Base-by-base conservation (phyloP, 805 yeast species). In the Candida fluviatilis region DNA sequence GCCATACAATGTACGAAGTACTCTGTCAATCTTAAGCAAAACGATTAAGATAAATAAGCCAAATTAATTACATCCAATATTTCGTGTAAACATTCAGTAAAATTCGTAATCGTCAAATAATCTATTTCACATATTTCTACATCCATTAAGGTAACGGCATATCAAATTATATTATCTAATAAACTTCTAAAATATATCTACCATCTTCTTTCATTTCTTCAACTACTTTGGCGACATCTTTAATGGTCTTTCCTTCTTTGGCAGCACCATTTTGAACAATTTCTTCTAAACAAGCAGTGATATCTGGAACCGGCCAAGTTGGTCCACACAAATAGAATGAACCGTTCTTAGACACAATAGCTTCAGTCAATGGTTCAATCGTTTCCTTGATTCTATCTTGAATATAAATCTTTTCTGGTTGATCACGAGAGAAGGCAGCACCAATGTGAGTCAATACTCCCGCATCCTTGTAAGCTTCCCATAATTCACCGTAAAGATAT, bases 271-370 rank as follows among this genome's bases (percentile, higher is more conserved):
- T 74, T 17, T 63, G 62, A 36, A 89, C 73, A 50, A 91, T 84
- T 47, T 87, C 95, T 55, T 84, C 84, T 50, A 91, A 70, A 52
- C 96, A 95, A 31, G 82, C 84, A 37, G 96, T 85, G 52, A 91
- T 85, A 60, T 90, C 96, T 8, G 98, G 96, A 55, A 91, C 97
- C 24, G 98, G 98, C 98, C 98, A 91, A 2, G 97, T 91, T 31
- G 98, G 98, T 46, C 98, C 98, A 79, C 98, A 91, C 59, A 91
- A 74, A 69, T 91, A 91, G 77, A 91, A 91, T 18, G 89, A 82
- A 41, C 98, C 98, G 41, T 82, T 69, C 66, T 89, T 75, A 46
- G 70, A 66, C 31, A 81, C 83, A 62, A 91, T 78, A 36, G 96
- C 90, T 31, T 79, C 85, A 34, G 84, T 84, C 62, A 91, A 74